A percentile compares a stretch with the other conserved stretches of the same genome.
These are phyloP conservation scores for Plasmopara halstedii DNA, from an alignment of 352 stramenopile genomes.

Conservation along the genomic window DNA sequence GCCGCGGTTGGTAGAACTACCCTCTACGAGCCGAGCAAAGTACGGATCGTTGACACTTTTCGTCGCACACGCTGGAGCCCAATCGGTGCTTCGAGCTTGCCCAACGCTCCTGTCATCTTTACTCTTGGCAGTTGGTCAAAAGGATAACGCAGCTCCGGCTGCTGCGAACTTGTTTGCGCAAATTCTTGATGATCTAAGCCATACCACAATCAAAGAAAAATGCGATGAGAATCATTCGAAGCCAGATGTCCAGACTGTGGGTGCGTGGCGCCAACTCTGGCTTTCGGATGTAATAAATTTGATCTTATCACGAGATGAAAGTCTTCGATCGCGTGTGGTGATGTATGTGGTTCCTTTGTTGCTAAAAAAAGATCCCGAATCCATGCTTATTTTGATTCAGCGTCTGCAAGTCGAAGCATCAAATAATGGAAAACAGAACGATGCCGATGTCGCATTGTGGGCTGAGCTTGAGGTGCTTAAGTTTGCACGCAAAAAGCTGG, in stretches of 20 bases:
- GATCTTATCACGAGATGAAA: constrained; percentile 40
- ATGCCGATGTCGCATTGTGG: constrained; percentile 50
- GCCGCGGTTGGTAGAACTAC: constrained; percentile 43
- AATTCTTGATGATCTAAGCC: constrained; percentile 42
- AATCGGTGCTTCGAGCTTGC: constrained; percentile 35
- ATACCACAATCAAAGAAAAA: constrained; percentile 8
- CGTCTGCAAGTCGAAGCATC: constrained; percentile 27
- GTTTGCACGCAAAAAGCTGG: constrained; percentile 61
- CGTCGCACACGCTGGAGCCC: constrained; percentile 35
- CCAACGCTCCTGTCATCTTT: constrained; percentile 47
- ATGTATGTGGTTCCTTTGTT: constrained; percentile 73
- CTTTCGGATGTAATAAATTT: constrained; percentile 46
- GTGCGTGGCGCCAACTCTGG: constrained; percentile 40
- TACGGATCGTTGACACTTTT: constrained; percentile 61
- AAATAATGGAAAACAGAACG: constrained; percentile 5
- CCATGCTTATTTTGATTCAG: constrained; percentile 41
- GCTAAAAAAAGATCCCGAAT: constrained; percentile 57
- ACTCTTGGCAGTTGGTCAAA: constrained; percentile 54
- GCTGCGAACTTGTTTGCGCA: constrained; percentile 66
- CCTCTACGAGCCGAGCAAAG: constrained; percentile 52
- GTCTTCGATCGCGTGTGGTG: constrained; percentile 51
- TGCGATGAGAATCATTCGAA: constrained; percentile 8
- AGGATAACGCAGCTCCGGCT: constrained; percentile 55
- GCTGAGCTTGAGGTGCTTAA: constrained; percentile 74
- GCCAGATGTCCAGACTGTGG: constrained; percentile 14